Base-by-base conservation (phyloP, 768 basidiomycete species). In the Lactarius hengduanensis region DNA sequence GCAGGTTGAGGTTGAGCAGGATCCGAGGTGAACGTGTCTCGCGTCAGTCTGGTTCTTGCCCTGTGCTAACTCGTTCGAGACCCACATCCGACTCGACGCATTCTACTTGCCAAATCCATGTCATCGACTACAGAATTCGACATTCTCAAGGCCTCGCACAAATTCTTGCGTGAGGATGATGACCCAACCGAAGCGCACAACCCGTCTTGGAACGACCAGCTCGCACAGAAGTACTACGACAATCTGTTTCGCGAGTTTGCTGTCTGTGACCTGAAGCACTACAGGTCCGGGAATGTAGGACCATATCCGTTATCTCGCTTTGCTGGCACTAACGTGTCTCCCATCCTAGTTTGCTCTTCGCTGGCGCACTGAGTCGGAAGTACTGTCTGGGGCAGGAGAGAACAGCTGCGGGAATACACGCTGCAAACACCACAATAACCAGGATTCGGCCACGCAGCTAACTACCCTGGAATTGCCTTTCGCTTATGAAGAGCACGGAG, bases 321-420 rank as follows among this genome's bases (percentile, higher is more conserved):
- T 57, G 4, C 28, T 16, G 8, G 15, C 8, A 55, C 47, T 38
- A 26, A 63, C 38, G 32, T 30, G 3, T 20, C 11, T 55, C 22
- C 5, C 22, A 8, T 59, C 67, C 28, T 67, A 95, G 89, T 90
- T 98, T 74, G 87, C 94, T 0, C 82, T 98, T 5, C 88, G 96
- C 16, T 98, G 96, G 96, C 82, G 96, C 40, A 95, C 95, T 0
- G 95, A 97, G 73, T 79, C 82, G 2, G 96, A 98, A 77, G 95
- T 98, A 16, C 79, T 98, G 2, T 84, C 86, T 0, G 92, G 91
- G 28, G 84, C 87, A 3, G 96, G 95, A 3, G 92, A 97, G 75
- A 83, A 85, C 4, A 91, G 92, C 0, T 98, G 96, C 72, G 96
- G 85, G 1, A 96, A 96, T 69, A 86, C 92, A 26, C 91, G 95